These are phyloP conservation scores for Corymbia maculata DNA, from an alignment of 345 rosid species.

Conservation along the genomic window DNA sequence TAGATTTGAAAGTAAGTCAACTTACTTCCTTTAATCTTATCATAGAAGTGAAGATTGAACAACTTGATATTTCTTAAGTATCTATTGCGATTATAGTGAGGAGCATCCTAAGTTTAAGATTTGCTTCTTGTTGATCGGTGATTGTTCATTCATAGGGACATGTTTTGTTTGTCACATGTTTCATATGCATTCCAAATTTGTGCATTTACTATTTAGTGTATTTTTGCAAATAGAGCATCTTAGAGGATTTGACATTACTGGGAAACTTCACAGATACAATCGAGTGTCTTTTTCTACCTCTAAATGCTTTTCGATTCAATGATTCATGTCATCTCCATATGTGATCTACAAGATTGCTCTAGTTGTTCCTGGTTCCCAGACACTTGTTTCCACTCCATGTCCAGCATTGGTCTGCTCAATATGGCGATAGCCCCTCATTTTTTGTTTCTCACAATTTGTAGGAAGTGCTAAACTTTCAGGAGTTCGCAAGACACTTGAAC, in stretches of 20 bases:
- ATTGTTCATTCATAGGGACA: background rate
- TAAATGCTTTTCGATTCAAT: background rate
- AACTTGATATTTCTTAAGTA: background rate
- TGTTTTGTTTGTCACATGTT: background rate
- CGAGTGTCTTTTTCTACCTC: background rate
- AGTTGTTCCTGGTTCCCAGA: background rate
- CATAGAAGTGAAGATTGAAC: background rate
- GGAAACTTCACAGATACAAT: background rate
- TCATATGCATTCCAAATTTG: background rate
- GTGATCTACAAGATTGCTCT: background rate
- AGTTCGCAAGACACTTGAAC: slow-evolving; percentile 55
- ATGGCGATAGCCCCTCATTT: background rate
- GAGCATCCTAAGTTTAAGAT: background rate
- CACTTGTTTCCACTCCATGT: background rate
- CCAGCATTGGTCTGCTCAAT: background rate
- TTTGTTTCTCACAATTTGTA: slow-evolving; percentile 6
- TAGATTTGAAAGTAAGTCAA: slow-evolving; percentile 60
- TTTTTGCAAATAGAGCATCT: background rate
- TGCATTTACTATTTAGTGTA: background rate
- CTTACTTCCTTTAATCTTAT: background rate
- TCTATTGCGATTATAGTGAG: background rate
- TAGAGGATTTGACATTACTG: background rate
- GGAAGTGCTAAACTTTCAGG: slow-evolving; percentile 72
- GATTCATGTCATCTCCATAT: background rate
- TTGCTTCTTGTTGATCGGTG: background rate